Evolutionary conservation across 306 rosid genomes (phyloP), one percentile per base, ranked within the genome.

Genomic region (Clitoria ternatea): DNA sequence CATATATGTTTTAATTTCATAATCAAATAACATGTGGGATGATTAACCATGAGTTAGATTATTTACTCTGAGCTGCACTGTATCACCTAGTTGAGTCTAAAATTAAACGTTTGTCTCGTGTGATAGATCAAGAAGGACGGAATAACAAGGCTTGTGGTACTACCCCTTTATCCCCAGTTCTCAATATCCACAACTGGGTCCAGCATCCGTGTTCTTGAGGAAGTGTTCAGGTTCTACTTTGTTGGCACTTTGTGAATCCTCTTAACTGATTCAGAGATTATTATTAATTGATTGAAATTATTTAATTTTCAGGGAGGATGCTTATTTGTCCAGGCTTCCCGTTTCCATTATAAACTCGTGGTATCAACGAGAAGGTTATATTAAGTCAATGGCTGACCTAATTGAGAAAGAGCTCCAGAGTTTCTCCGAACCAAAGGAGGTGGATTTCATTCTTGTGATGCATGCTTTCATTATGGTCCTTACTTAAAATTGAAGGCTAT

Each of bases 131-230:
- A 95, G 88, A 86, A 67, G 72, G 99, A 95, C 64, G 71, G 79
- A 72, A 89, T 95, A 82, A 91, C 97, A 42, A 95, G 87, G 80
- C 97, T 95, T 61, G 99, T 95, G 70, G 97, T 95, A 77, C 83
- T 95, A 67, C 99, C 99, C 39, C 84, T 95, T 15, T 95, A 95
- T 81, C 99, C 99, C 61, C 99, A 95, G 61, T 95, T 86, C 77
- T 95, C 99, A 81, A 95, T 95, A 78, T 95, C 99, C 48, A 95
- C 99, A n/a, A 95, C 99, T 47, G 99, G 99, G 76, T 95, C 99
- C 35, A 95, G 99, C 76, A 69, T 95, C 69, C 89, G 96, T 36
- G 96, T 91, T 45, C 90, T 95, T 22, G 85, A 85, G 61, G 86
- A 81, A n/a, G 57, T 79, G 40, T 91, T 91, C 89, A 86, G 96